phyloP scores from a whole-genome alignment of 208 protist species.

The Hexamita inflata region DNA sequence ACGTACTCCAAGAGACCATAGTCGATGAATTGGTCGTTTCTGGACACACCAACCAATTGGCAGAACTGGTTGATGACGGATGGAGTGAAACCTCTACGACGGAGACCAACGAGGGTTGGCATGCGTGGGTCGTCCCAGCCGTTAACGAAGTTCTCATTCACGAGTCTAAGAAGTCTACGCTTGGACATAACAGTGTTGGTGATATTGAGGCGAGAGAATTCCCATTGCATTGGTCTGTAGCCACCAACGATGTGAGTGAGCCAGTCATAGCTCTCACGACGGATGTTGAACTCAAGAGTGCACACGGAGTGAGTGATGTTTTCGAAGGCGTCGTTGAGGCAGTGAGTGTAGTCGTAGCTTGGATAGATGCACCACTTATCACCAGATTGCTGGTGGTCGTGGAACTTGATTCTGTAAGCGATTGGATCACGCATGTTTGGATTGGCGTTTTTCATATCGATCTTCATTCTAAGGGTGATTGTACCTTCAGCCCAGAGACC shows the following conservation, averaged over 20 bases:
- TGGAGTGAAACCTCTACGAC: conserved; percentile 83
- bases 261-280: conserved; percentile 86
- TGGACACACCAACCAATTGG: conserved; percentile 71
- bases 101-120: conserved; percentile 77
- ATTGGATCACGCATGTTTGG: conserved; percentile 92
- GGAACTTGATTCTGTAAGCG: conserved; percentile 93
- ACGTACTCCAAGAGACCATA: conserved; percentile 20
- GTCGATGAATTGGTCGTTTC: conserved; percentile 41
- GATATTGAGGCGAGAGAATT: conserved; percentile 89
- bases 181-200: conserved; percentile 88
- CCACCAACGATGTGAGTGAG: conserved; percentile 50
- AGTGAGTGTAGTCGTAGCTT: conserved; percentile 98
- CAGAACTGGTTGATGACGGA: conserved; percentile 86
- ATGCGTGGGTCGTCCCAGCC: conserved; percentile 92
- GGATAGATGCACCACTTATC: conserved; percentile 86
- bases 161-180: conserved; percentile 80
- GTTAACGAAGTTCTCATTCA: conserved; percentile 70
- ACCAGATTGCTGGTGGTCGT: conserved; percentile 47
- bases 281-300: conserved; percentile 94
- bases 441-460: conserved; percentile 83
- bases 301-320: conserved; percentile 98
- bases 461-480: conserved; percentile 89
- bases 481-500: conserved; percentile 84
- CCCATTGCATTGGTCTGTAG: conserved; percentile 79
- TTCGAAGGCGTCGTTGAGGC: conserved; percentile 93